Conservation (phyloP, 176 grass and related monocot species). For the Eragrostis nindensis region DNA sequence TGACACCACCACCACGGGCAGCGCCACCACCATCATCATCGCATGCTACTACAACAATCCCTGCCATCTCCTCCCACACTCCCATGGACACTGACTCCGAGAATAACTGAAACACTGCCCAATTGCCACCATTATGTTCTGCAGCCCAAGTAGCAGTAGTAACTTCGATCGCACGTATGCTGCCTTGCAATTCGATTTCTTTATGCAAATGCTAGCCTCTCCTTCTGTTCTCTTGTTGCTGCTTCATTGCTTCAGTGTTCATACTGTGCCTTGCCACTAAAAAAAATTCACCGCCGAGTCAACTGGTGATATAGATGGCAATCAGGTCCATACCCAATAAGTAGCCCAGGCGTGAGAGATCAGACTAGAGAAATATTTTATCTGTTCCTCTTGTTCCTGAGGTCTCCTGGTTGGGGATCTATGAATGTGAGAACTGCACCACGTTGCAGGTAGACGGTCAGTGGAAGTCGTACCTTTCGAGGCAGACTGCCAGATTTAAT, state of each 20-base stretch:
- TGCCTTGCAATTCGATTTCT: constrained; percentile 16
- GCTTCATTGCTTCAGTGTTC: constrained; percentile 7
- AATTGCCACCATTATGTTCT: constrained; percentile 40
- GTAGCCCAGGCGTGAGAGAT: constrained; percentile 20
- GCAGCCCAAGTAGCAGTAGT: constrained; percentile 9
- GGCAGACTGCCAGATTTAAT: constrained; percentile 35
- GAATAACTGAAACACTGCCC: constrained; percentile 31
- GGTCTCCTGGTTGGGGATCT: constrained; percentile 32
- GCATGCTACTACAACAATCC: constrained; percentile 41
- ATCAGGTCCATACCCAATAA: constrained; percentile 40
- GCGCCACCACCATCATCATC: constrained; percentile 19
- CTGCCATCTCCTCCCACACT: constrained; percentile 39
- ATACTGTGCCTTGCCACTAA: constrained; percentile 4
- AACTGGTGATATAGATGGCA: constrained; percentile 32
- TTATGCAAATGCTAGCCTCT: background rate
- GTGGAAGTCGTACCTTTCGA: constrained; percentile 37
- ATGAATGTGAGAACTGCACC: constrained; percentile 38
- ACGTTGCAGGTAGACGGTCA: constrained; percentile 32
- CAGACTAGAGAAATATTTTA: constrained; percentile 33
- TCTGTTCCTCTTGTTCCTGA: constrained; percentile 16
- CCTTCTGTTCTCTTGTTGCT: constrained; percentile 10
- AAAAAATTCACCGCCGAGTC: constrained; percentile 14
- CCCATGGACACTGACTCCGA: constrained; percentile 37
- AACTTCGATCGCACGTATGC: constrained; percentile 25
- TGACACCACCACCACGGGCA: constrained; percentile 33